Evolutionary conservation across 1,139 yeast species (phyloP).

Genomic region (Saccharomyces hybrid): DNA sequence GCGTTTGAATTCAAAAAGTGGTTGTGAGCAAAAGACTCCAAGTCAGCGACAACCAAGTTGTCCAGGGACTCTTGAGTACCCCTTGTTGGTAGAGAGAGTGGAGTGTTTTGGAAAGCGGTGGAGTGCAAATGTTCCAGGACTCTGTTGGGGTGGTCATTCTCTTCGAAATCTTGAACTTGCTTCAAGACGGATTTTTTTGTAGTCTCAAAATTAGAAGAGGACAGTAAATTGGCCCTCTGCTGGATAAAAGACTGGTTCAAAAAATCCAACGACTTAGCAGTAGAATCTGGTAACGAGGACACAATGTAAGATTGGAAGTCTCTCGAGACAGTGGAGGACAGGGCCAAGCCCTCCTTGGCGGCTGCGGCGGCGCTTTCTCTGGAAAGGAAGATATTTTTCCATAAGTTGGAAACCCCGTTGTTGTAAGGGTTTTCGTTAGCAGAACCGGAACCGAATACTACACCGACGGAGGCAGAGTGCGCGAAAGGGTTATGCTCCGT

Average conservation of each 20-base stretch:
- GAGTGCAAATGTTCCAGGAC: constrained; percentile 69
- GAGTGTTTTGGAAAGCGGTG: constrained; percentile 78
- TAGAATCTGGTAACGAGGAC: constrained; percentile 41
- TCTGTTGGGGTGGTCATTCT: constrained; percentile 33
- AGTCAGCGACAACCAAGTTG: constrained; percentile 51
- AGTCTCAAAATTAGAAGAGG: constrained; percentile 15
- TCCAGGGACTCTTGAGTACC: constrained; percentile 62
- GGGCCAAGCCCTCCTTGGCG: constrained; percentile 39
- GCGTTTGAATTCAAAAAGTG: constrained; percentile 56
- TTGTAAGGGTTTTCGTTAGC: constrained; percentile 70
- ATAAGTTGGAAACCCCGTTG: constrained; percentile 68
- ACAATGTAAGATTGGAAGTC: constrained; percentile 53
- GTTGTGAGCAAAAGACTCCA: constrained; percentile 47
- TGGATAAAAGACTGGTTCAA: constrained; percentile 19
- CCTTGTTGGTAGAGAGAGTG: constrained; percentile 63
- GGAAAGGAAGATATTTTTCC: constrained; percentile 44
- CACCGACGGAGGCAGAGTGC: constrained; percentile 54
- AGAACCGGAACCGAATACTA: constrained; percentile 69
- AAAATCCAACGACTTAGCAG: constrained; percentile 38
- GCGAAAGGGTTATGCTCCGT: constrained; percentile 55
- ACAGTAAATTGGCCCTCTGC: constrained; percentile 3
- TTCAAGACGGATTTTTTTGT: constrained; percentile 34
- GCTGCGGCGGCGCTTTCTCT: constrained; percentile 31
- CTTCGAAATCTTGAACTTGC: constrained; percentile 37
- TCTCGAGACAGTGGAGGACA: constrained; percentile 41